phyloP scores from a whole-genome alignment of 352 stramenopile genomes.

The Phytopythium chamaehyphon region DNA sequence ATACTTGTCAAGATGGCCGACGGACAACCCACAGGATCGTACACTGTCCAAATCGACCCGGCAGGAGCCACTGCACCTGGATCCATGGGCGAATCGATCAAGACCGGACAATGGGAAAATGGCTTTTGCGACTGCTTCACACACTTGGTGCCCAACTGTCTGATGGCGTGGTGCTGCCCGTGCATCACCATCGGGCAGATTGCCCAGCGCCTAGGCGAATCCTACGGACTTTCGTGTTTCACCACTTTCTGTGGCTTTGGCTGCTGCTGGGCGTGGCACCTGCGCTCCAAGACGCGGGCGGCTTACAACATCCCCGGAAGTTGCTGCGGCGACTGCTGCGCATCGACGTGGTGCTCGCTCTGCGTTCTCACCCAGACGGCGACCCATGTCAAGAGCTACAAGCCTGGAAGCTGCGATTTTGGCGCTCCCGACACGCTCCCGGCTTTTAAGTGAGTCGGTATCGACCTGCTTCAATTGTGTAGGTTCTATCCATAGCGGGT shows the following conservation, averaged over 20 bases:
- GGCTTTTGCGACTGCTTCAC: constrained; percentile 15
- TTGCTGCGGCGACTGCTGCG: constrained; percentile 24
- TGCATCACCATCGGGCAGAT: constrained; percentile 19
- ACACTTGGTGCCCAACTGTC: constrained; percentile 15
- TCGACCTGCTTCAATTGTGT: too few relatives aligned
- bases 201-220: constrained; percentile 8
- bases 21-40: constrained; percentile 10
- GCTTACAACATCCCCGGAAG: constrained; percentile 34
- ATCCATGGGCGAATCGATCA: constrained; percentile 1
- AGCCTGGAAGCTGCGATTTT: constrained; percentile 25
- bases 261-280: constrained; percentile 19
- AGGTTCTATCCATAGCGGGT: too few relatives aligned
- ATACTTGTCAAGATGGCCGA: not conserved
- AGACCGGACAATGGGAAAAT: constrained; percentile 10
- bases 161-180: constrained; percentile 16
- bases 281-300: constrained; percentile 22
- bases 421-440: constrained; percentile 4
- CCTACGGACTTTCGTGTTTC: constrained; percentile 8
- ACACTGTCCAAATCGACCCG: constrained; percentile 23
- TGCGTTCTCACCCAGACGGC: constrained; percentile 44
- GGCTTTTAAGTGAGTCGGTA: too few relatives aligned
- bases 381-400: constrained; percentile 50
- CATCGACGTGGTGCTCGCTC: constrained; percentile 25
- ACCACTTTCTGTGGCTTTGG: constrained; percentile 5
- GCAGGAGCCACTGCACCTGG: not conserved